Evolutionary conservation across 768 basidiomycete species (phyloP).

Genomic region (Tylopilus vinaceipallidus): DNA sequence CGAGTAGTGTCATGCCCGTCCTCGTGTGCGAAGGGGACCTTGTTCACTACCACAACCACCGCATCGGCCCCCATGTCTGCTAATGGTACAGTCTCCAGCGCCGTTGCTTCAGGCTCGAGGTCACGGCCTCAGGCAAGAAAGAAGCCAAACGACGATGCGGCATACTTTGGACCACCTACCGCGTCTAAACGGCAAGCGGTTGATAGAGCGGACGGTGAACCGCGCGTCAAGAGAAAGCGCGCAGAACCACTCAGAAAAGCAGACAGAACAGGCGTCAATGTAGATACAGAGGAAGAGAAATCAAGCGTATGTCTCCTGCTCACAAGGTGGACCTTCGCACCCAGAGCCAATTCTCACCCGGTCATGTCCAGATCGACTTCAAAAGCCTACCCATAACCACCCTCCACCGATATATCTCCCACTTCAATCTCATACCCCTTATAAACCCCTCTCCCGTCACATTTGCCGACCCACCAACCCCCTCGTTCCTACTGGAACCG

Average conservation of each 20-base stretch:
- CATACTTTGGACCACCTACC: conserved; percentile 62
- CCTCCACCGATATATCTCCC: conserved; percentile 69
- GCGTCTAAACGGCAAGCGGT: conserved; percentile 63
- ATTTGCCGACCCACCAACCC: conserved; percentile 68
- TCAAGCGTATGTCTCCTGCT: conserved; percentile 28
- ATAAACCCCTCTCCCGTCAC: conserved; percentile 71
- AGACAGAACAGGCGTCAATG: conserved; percentile 38
- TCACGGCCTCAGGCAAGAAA: conserved; percentile 63
- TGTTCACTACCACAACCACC: conserved; percentile 5
- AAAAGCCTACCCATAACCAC: conserved; percentile 60
- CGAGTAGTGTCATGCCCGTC: background rate
- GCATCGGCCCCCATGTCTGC: conserved; percentile 19
- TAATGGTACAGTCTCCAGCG: conserved; percentile 21
- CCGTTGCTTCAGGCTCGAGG: conserved; percentile 46
- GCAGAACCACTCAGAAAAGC: conserved; percentile 44
- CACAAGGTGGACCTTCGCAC: background rate
- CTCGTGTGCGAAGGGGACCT: conserved; percentile 2
- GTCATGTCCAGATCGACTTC: conserved; percentile 64
- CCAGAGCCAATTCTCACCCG: conserved; percentile 10
- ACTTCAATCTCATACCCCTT: conserved; percentile 68
- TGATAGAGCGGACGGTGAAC: conserved; percentile 73
- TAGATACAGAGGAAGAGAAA: conserved; percentile 29
- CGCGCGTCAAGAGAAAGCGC: conserved; percentile 71
- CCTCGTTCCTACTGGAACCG: conserved; percentile 55
- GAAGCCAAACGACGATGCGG: conserved; percentile 65